Evolutionary conservation across 1,284 basidiomycete species (phyloP).

Genomic region (Boletellus deceptivus): DNA sequence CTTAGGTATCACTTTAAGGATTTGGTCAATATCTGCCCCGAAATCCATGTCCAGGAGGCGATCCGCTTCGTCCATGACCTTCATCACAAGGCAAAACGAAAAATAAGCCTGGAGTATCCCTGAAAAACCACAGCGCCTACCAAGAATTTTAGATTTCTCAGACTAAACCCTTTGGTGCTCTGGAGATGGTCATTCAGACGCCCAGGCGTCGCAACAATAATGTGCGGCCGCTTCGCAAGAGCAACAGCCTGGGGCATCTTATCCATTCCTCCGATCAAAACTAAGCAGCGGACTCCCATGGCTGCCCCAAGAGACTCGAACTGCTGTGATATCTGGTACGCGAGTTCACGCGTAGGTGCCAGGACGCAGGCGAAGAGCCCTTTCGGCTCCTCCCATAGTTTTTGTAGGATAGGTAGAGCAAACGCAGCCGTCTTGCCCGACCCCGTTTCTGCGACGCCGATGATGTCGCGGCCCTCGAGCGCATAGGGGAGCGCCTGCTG

Average conservation of each 20-base stretch:
- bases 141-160: conserved; percentile 86
- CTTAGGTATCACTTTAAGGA: conserved; percentile 92
- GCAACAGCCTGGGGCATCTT: conserved; percentile 93
- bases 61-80: conserved; percentile 98
- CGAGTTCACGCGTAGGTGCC: conserved; percentile 95
- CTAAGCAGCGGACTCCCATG: conserved; percentile 91
- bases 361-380: conserved; percentile 93
- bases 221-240: conserved; percentile 90
- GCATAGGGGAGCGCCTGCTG: conserved; percentile 87
- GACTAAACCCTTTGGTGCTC: conserved; percentile 96
- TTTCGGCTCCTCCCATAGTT: conserved; percentile 94
- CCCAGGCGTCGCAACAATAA: conserved; percentile 97
- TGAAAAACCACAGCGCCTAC: conserved; percentile 43
- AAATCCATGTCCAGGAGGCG: conserved; percentile 97
- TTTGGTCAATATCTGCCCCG: conserved; percentile 95
- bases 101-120: conserved; percentile 5
- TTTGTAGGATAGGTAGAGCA: conserved; percentile 93
- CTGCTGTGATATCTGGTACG: conserved; percentile 98
- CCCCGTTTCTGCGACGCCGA: conserved; percentile 96
- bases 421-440: conserved; percentile 99
- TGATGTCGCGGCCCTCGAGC: conserved; percentile 90
- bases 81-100: neutral
- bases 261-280: conserved; percentile 95
- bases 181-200: conserved; percentile 95
- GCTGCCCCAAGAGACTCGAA: conserved; percentile 90